Percentiles rank a stretch among this genome's conserved stretches.
Evolutionary conservation across 805 yeast species (phyloP).

Genomic region (Kodamaea kakaduensis): DNA sequence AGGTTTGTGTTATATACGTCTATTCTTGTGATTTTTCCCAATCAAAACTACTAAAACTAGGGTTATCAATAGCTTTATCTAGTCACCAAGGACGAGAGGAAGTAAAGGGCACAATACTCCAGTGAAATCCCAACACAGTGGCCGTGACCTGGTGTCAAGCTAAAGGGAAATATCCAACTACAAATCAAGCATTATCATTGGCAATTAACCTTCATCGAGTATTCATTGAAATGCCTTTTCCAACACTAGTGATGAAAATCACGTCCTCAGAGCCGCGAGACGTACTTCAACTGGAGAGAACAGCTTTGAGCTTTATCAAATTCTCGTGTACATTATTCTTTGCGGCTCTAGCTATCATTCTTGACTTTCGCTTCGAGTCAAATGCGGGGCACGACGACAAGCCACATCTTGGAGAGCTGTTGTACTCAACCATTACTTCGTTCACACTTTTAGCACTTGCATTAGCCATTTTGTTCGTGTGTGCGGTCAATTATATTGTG

Average conservation of each 20-base stretch:
- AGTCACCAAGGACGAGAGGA: too few relatives aligned
- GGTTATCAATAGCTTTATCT: too few relatives aligned
- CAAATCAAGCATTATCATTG: too few relatives aligned
- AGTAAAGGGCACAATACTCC: too few relatives aligned
- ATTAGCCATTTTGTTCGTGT: slow-evolving; percentile 32
- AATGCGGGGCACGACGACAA: slow-evolving; percentile 3
- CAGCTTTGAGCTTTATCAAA: slow-evolving; percentile 47
- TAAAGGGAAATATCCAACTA: too few relatives aligned
- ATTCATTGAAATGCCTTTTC: too few relatives aligned
- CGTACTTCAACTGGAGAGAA: slow-evolving; percentile 50
- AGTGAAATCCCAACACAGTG: too few relatives aligned
- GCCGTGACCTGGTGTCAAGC: too few relatives aligned
- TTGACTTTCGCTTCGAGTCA: slow-evolving; percentile 44
- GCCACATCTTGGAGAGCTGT: neutral
- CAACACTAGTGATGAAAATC: slow-evolving; percentile 27
- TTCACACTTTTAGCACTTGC: slow-evolving; percentile 36
- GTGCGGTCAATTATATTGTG: slow-evolving; percentile 39
- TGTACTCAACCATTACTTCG: slow-evolving; percentile 23
- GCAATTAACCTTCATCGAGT: too few relatives aligned
- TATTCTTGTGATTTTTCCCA: too few relatives aligned
- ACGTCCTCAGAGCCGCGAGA: slow-evolving; percentile 51
- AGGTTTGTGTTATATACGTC: too few relatives aligned
- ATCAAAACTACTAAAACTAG: too few relatives aligned
- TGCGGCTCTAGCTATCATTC: slow-evolving; percentile 43
- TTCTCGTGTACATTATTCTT: slow-evolving; percentile 44